A percentile compares a stretch with the other conserved stretches of the same genome.
Evolutionary conservation across 345 rosid species (phyloP).

Genomic region (Gynandropsis gynandra): DNA sequence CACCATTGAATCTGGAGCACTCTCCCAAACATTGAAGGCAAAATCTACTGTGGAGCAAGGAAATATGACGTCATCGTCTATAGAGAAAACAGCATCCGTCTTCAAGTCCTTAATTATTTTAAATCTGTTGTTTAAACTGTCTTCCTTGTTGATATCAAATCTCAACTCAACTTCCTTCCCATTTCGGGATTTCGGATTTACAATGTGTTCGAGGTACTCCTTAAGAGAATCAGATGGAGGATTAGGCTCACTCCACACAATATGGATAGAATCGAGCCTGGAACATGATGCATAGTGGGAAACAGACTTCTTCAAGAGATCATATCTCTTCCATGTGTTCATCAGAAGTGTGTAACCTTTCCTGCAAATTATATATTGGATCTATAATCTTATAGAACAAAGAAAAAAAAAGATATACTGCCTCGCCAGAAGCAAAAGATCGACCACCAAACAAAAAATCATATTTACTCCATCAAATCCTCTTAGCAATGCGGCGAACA

Average conservation of each 20-base stretch:
- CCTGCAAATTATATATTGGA: conserved; percentile 31
- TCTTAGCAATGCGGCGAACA: too few species aligned
- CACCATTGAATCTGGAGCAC: conserved; percentile 83
- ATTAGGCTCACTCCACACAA: conserved; percentile 95
- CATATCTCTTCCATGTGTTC: conserved; percentile 96
- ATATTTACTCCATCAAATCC: background rate
- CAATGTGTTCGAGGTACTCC: conserved; percentile 35
- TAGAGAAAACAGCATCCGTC: conserved; percentile 81
- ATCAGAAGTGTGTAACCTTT: conserved; percentile 74
- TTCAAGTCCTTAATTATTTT: conserved; percentile 71
- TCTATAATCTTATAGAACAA: too few species aligned
- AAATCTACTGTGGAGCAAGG: conserved; percentile 78
- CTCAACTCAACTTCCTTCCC: conserved; percentile 45
- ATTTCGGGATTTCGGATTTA: conserved; percentile 39
- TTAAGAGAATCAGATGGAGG: conserved; percentile 76
- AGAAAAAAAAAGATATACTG: background rate
- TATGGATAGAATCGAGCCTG: conserved; percentile 72
- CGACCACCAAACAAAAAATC: too few species aligned
- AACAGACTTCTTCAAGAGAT: conserved; percentile 77
- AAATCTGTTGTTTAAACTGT: conserved; percentile 90
- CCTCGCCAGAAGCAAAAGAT: background rate
- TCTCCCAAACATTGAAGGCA: conserved; percentile 86
- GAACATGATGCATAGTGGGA: conserved; percentile 69
- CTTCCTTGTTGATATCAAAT: conserved; percentile 74
- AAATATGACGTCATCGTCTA: conserved; percentile 87